These are phyloP conservation scores for Gnaphalium uliginosum DNA, from an alignment of 129 eudicot genomes.

Conservation along the genomic window DNA sequence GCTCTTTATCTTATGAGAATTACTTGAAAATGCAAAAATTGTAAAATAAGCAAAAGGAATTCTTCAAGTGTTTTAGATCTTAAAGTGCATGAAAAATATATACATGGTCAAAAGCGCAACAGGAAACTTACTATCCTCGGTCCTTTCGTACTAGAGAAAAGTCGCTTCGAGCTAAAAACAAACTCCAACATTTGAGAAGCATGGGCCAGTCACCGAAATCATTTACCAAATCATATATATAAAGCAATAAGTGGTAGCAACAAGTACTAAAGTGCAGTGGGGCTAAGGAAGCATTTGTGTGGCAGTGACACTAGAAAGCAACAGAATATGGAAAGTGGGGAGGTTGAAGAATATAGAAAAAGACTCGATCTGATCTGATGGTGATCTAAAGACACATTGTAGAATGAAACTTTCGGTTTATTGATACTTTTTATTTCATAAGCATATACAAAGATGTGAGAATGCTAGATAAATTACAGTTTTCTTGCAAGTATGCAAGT, in stretches of 20 bases:
- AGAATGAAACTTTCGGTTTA: conserved; percentile 20
- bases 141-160: neutral
- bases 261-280: conserved; percentile 22
- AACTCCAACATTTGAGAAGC: too few relatives aligned
- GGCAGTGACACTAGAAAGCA: conserved; percentile 16
- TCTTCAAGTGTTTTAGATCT: neutral
- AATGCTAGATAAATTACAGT: too few relatives aligned
- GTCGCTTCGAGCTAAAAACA: neutral
- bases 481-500: too few relatives aligned
- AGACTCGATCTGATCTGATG: conserved; percentile 10
- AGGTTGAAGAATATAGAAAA: neutral
- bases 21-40: neutral
- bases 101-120: neutral
- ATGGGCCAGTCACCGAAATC: conserved; percentile 20
- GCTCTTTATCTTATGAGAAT: neutral
- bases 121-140: neutral
- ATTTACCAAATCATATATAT: conserved; percentile 18
- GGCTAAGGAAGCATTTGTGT: conserved; percentile 27
- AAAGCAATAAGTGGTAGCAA: conserved; percentile 20
- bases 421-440: neutral
- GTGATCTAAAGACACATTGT: conserved; percentile 21
- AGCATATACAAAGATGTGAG: too few relatives aligned
- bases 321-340: neutral
- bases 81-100: neutral
- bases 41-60: neutral